Percentiles rank a stretch among this genome's conserved stretches.
Conservation (phyloP, 805 yeast genomes). For the Komagataella pastoris region DNA sequence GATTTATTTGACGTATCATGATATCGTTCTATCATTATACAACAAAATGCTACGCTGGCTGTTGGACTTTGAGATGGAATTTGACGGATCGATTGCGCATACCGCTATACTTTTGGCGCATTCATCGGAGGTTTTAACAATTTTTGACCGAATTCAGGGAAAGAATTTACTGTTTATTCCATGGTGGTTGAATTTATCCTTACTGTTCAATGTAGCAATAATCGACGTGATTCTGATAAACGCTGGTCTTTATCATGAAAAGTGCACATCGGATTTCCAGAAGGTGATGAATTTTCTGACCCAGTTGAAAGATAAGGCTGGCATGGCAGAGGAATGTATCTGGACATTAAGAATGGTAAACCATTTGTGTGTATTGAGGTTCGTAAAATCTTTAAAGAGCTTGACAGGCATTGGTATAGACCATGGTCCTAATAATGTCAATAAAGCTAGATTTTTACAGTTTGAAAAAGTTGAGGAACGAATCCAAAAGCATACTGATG, state of each 20-base stretch:
- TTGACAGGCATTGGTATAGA: not conserved
- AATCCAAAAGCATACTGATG: not conserved
- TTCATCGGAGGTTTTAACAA: not conserved
- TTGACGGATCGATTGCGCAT: not conserved
- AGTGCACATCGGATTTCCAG: not conserved
- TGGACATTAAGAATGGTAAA: not conserved
- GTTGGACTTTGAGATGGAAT: not conserved
- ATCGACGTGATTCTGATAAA: not conserved
- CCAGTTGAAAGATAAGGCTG: not conserved
- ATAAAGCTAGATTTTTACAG: not conserved
- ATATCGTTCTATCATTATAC: not conserved
- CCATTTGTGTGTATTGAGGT: not conserved
- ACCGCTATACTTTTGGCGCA: not conserved
- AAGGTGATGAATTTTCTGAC: not conserved
- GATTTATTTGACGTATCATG: not conserved
- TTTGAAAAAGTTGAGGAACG: not conserved
- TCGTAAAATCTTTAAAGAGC: not conserved
- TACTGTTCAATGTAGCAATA: not conserved
- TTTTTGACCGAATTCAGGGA: not conserved
- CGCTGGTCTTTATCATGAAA: not conserved
- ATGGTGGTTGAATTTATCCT: not conserved
- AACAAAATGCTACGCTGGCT: not conserved
- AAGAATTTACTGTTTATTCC: not conserved
- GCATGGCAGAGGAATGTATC: not conserved
- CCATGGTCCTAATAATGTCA: not conserved